phyloP scores from a whole-genome alignment of 306 rosid species.

The Pyrus bretschneideri region DNA sequence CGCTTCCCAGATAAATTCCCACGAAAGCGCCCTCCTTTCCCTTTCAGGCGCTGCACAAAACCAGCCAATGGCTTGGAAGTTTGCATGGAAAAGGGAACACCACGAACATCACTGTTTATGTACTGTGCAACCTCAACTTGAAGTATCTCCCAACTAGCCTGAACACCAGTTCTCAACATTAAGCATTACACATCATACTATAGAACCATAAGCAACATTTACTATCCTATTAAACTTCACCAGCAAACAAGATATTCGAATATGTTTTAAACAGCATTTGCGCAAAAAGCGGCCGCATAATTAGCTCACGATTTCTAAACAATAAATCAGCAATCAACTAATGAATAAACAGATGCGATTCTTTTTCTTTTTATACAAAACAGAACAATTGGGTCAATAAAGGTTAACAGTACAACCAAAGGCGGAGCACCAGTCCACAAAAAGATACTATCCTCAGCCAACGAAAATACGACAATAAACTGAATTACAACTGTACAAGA shows the following conservation, averaged over 20 bases:
- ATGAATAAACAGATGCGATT: not conserved
- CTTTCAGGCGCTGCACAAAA: constrained; percentile 86
- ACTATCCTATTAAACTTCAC: not conserved
- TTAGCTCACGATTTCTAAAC: not conserved
- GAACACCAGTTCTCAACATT: constrained; percentile 22
- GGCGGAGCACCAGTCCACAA: not conserved
- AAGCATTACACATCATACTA: constrained; percentile 19
- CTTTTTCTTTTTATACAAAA: not conserved
- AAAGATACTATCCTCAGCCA: not conserved
- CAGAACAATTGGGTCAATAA: not conserved
- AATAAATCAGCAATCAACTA: not conserved
- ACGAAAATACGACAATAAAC: not conserved
- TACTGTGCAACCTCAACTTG: constrained; percentile 75
- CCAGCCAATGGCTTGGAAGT: constrained; percentile 50
- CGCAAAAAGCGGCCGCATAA: not conserved
- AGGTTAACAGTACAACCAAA: not conserved
- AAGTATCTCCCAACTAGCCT: constrained; percentile 62
- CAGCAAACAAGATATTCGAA: not conserved
- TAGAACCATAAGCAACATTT: not conserved
- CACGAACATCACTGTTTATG: constrained; percentile 80
- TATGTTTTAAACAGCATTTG: not conserved
- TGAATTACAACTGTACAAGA: not conserved
- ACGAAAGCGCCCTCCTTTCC: constrained; percentile 92
- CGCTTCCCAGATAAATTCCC: constrained; percentile 93
- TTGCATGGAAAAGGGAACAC: constrained; percentile 40